Evolutionary conservation across 2,329 filamentous ascomycete genomes (phyloP), one percentile per base, ranked within the genome.

Genomic region (Diaporthe caulivora): DNA sequence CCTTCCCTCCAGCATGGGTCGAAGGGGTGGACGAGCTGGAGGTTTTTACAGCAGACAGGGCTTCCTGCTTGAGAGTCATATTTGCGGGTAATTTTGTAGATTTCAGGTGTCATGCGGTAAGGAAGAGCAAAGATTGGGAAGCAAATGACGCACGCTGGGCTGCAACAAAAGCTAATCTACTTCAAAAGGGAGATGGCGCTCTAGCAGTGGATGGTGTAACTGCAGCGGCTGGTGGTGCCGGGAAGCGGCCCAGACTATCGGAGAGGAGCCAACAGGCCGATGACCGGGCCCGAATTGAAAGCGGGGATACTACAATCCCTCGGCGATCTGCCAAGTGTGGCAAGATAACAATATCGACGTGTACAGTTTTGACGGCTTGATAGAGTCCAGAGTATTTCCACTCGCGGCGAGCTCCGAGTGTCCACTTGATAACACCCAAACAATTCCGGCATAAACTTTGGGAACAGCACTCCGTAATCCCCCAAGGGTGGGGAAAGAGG

Each of bases 31-130:
- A 18, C 5, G 37, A 8, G 11, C 26, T 21, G 1, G 31, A 31
- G 26, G 11, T n/a, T 17, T 31, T 40, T 18, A n/a, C 17, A 0
- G 13, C 34, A 26, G 44, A 31, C 31, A 26, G 13, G 8, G 31
- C 31, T 18, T 60, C 55, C 17, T 71, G 55, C 9, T 62, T 9
- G 31, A 71, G 18, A 29, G 68, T 53, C 68, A 71, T 71, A n/a
- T 26, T 65, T 10, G 21, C 21, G 29, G 17, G 5, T 15, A 18
- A 26, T 3, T 37, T 53, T 47, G 8, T 26, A 62, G 18, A 24
- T 49, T 13, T 21, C 24, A 8, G 44, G 26, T 65, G 21, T 64
- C 11, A 24, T 37, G 21, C 31, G 8, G 29, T 24, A 21, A 51
- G 1, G 62, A 65, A 17, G 31, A 34, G 9, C 3, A 51, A 6